Base-by-base conservation (phyloP, 2,329 filamentous ascomycete genomes). In the Amesomyces nigricolor region DNA sequence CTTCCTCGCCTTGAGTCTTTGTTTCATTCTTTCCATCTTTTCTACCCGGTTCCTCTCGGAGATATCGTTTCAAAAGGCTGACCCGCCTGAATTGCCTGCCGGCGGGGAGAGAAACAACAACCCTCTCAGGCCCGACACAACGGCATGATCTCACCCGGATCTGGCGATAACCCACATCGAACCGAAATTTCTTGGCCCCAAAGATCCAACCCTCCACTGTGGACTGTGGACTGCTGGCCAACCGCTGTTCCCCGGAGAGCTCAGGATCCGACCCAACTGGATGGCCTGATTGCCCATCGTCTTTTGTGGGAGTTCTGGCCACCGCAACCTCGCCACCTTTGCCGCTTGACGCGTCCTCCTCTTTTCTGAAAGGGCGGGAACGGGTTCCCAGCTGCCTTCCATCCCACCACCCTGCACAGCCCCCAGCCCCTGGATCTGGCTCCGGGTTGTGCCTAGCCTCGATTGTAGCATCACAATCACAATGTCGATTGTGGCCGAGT, bases 401-500 rank as follows among this genome's bases (percentile, higher is more conserved):
- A 48, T n/a, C 19, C 11, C 40, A 35, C 19, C 32, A 35, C 32
- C 11, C 9, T 51, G 47, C 47, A 58, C 46, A 51, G 38, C 54
- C 51, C 32, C 35, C 16, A 40, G 3, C 22, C 29, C 22, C 35
- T 5, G 4, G 30, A 44, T 44, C 51, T 53, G 46, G 51, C 56
- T 56, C 46, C 54, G 52, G 57, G 51, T 49, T 22, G 51, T 40
- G 49, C 57, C 43, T 19, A 51, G 47, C 55, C 53, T 58, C 51
- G 57, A 51, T 56, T 51, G 52, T 45, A 53, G 54, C 50, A 57
- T 58, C 52, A 55, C 51, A 26, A 55, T 44, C 55, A 56, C 54
- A 51, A 76, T 76, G 74, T 75, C 74, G 53, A 73, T 76, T 63
- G 72, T 76, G 62, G 65, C 71, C 66, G 74, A 76, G 74, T 76